These are phyloP conservation scores for Fragilaria crotonensis DNA, from an alignment of 108 stramenopile species.

Conservation along the genomic window DNA sequence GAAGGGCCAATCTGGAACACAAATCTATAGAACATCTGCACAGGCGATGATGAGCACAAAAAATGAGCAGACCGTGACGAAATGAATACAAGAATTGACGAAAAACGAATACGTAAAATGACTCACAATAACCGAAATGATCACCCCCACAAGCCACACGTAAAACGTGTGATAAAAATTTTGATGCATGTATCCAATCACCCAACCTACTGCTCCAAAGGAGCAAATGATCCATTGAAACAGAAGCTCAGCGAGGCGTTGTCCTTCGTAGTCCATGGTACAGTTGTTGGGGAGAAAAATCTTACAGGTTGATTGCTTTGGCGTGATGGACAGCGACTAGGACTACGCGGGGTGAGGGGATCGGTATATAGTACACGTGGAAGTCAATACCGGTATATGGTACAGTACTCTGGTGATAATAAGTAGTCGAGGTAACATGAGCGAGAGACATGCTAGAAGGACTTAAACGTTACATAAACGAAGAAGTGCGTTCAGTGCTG, in stretches of 20 bases:
- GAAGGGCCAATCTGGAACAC: constrained; percentile 89
- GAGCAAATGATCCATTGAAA: constrained; percentile 78
- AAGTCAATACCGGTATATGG: too few relatives aligned
- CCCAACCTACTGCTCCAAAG: constrained; percentile 79
- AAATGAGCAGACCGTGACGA: background rate
- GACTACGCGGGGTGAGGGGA: too few relatives aligned
- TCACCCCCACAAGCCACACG: constrained; percentile 76
- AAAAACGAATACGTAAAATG: background rate
- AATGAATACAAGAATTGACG: background rate
- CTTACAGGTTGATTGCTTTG: background rate
- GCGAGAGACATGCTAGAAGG: too few relatives aligned
- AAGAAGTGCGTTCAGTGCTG: too few relatives aligned
- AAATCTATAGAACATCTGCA: constrained; percentile 39
- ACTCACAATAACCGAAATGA: constrained; percentile 59
- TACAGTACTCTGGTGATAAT: too few relatives aligned
- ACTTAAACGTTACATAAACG: too few relatives aligned
- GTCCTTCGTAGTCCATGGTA: constrained; percentile 89
- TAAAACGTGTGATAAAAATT: constrained; percentile 82
- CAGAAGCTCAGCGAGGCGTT: constrained; percentile 71
- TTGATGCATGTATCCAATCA: constrained; percentile 81
- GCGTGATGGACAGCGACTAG: background rate
- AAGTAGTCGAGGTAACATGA: too few relatives aligned
- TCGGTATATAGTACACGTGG: too few relatives aligned
- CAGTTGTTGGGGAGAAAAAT: background rate
- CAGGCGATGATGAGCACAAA: background rate